Evolutionary conservation across 2,329 filamentous ascomycete species (phyloP).

Genomic region (Niveomyces coronatus): DNA sequence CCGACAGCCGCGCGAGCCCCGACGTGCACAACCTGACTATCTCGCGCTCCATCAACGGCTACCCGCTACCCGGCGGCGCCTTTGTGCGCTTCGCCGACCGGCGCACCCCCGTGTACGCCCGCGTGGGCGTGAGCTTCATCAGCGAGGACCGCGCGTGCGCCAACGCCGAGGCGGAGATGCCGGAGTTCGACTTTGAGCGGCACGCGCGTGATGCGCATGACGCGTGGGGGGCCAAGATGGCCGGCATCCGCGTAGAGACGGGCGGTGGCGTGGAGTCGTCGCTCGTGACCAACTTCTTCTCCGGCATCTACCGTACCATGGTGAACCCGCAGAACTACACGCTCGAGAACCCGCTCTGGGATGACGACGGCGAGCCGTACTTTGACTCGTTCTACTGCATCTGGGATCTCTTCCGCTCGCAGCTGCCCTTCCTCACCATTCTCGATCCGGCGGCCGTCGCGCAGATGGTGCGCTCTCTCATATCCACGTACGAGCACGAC

Average conservation of each 20-base stretch:
- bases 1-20: slow-evolving; percentile 42
- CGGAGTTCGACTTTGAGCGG: slow-evolving; percentile 51
- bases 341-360: slow-evolving; percentile 60
- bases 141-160: slow-evolving; percentile 54
- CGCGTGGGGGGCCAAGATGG: slow-evolving; percentile 53
- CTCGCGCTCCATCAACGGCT: slow-evolving; percentile 39
- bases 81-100: slow-evolving; percentile 50
- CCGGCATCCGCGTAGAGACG: slow-evolving; percentile 43
- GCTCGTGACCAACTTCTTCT: slow-evolving; percentile 56
- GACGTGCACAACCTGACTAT: slow-evolving; percentile 37
- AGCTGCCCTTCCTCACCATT: slow-evolving; percentile 59
- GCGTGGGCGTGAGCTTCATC: slow-evolving; percentile 62
- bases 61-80: slow-evolving; percentile 49
- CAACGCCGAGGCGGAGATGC: slow-evolving; percentile 60
- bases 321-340: slow-evolving; percentile 67
- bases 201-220: slow-evolving; percentile 41
- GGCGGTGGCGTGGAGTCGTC: slow-evolving; percentile 41
- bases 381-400: slow-evolving; percentile 71
- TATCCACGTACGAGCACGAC: slow-evolving; percentile 60
- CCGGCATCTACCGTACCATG: slow-evolving; percentile 61
- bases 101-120: slow-evolving; percentile 44
- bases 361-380: slow-evolving; percentile 55
- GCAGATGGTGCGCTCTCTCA: slow-evolving; percentile 57
- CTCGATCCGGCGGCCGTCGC: slow-evolving; percentile 54
- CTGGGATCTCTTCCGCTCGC: slow-evolving; percentile 62